Evolutionary conservation across 2,329 filamentous ascomycete species (phyloP).

Genomic region (Stagonosporopsis vannaccii): DNA sequence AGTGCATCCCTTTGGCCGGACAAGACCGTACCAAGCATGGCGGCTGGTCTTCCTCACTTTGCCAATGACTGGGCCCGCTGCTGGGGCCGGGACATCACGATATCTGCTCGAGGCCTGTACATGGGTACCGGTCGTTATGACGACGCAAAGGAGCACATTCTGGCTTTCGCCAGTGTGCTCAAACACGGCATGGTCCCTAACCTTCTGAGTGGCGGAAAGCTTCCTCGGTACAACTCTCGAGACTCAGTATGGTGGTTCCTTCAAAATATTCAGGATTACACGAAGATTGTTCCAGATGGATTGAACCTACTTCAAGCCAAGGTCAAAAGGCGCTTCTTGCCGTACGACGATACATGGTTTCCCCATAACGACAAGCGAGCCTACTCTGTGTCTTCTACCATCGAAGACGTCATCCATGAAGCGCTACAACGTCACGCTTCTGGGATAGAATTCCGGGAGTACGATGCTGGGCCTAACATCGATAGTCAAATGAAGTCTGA

Average conservation of each 20-base stretch:
- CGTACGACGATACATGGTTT: conserved; percentile 97
- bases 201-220: conserved; percentile 81
- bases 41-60: conserved; percentile 93
- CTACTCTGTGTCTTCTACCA: conserved; percentile 82
- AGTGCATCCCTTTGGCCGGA: conserved; percentile 90
- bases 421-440: conserved; percentile 88
- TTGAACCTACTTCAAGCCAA: conserved; percentile 75
- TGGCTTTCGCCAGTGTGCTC: conserved; percentile 92
- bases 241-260: conserved; percentile 99
- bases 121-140: conserved; percentile 87
- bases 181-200: conserved; percentile 99
- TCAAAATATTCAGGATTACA: conserved; percentile 94
- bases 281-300: conserved; percentile 80
- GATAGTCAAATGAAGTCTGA: conserved; percentile 93
- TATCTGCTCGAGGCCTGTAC: conserved; percentile 89
- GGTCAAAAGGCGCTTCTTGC: conserved; percentile 84
- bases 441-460: conserved; percentile 91
- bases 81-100: conserved; percentile 98
- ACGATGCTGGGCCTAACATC: conserved; percentile 87
- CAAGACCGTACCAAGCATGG: conserved; percentile 83
- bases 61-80: conserved; percentile 92
- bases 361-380: conserved; percentile 79
- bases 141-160: conserved; percentile 92
- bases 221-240: conserved; percentile 91
- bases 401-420: conserved; percentile 92